A percentile compares a stretch with the other conserved stretches of the same genome.
phyloP scores from a whole-genome alignment of 2,329 filamentous ascomycete species.

The Nectriaceae sp. region DNA sequence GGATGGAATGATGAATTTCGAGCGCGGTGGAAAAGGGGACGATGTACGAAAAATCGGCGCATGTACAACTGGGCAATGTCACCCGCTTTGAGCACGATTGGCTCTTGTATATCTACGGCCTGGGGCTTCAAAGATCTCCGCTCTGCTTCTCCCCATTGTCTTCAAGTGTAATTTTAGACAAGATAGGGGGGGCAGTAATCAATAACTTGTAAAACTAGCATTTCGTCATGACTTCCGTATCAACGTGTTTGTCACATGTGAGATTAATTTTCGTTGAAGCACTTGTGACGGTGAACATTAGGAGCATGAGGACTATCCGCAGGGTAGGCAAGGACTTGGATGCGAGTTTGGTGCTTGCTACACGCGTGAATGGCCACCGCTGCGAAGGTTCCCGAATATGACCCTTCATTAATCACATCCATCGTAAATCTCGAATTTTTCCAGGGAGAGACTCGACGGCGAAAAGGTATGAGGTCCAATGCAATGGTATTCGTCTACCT shows the following conservation, averaged over 20 bases:
- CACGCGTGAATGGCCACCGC: too few relatives aligned
- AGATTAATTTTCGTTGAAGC: too few relatives aligned
- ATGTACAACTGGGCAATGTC: conserved; percentile 30
- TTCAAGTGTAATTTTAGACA: conserved; percentile 38
- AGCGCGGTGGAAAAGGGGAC: conserved; percentile 14
- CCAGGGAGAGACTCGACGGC: conserved; percentile 3
- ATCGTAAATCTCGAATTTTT: too few relatives aligned
- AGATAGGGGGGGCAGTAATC: conserved; percentile 33
- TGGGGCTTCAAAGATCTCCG: conserved; percentile 40
- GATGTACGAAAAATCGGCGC: conserved; percentile 28
- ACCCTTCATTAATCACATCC: too few relatives aligned
- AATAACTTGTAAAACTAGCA: conserved; percentile 30
- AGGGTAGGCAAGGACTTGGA: too few relatives aligned
- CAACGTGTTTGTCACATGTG: too few relatives aligned
- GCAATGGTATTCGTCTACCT: conserved; percentile 47
- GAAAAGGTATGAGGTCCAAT: conserved; percentile 34
- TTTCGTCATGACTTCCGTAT: too few relatives aligned
- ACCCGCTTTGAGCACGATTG: conserved; percentile 30
- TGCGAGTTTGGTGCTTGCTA: too few relatives aligned
- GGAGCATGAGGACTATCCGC: too few relatives aligned
- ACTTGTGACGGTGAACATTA: too few relatives aligned
- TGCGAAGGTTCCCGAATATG: too few relatives aligned
- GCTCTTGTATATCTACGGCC: conserved; percentile 41
- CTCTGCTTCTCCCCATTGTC: conserved; percentile 44
- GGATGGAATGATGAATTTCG: not conserved